Percentiles rank a stretch among this genome's conserved stretches.
Evolutionary conservation across 169 alveolate genomes (phyloP).

Genomic region (Eimeria necatrix): DNA sequence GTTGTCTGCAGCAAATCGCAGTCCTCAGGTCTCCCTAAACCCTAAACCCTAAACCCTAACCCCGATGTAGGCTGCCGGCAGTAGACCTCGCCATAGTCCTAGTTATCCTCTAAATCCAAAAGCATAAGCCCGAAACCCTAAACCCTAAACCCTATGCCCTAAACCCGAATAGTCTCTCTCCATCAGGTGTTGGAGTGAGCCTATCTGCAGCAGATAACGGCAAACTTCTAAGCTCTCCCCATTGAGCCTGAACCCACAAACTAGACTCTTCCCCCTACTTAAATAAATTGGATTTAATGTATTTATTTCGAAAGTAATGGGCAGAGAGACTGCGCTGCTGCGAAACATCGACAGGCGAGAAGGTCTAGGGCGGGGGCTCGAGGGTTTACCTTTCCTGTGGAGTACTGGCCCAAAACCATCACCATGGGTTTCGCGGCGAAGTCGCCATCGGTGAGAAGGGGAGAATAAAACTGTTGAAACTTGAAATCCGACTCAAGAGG

Average conservation of each 20-base stretch:
- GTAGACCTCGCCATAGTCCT: no score
- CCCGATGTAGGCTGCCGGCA: neutral
- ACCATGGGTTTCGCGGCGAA: conserved; percentile 89
- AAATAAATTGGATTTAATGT: no score
- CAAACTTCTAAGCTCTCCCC: neutral
- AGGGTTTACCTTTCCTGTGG: conserved; percentile 86
- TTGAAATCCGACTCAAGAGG: conserved; percentile 84
- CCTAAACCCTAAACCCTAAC: conserved; percentile 73
- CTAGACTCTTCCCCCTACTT: neutral
- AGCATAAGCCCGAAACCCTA: neutral
- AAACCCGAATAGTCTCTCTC: neutral
- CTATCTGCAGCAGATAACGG: neutral
- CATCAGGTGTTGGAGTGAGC: neutral
- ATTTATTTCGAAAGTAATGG: conserved; percentile 70
- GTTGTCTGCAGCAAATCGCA: conserved; percentile 78
- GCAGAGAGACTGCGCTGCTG: neutral
- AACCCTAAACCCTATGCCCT: conserved; percentile 18
- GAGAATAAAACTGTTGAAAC: conserved; percentile 85
- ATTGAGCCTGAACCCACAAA: neutral
- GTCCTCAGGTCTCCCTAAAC: neutral
- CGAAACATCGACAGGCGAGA: neutral
- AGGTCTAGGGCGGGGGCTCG: neutral
- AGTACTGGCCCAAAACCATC: conserved; percentile 87
- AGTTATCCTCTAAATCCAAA: conserved; percentile 54
- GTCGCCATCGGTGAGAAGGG: conserved; percentile 86